A percentile compares a stretch with the other conserved stretches of the same genome.
These are phyloP conservation scores for Cercospora citrullina DNA, from an alignment of 2,329 filamentous ascomycete species.

Conservation along the genomic window DNA sequence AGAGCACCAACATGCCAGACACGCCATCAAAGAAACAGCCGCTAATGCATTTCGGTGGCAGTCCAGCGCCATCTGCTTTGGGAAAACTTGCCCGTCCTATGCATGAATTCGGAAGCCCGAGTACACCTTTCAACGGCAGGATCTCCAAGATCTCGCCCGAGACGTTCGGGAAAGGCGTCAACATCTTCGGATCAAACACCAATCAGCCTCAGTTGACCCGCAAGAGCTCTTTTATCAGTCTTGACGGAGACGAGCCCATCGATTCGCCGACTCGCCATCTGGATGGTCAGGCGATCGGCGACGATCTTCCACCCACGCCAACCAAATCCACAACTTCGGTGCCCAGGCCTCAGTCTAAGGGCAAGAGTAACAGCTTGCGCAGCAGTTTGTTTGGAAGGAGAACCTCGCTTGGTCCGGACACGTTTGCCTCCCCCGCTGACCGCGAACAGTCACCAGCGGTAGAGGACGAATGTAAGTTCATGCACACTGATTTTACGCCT, in stretches of 20 bases:
- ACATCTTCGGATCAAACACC: slow-evolving; percentile 61
- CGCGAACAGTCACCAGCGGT: slow-evolving; percentile 34
- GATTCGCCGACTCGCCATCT: slow-evolving; percentile 56
- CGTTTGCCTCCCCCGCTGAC: slow-evolving; percentile 45
- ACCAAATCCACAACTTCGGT: slow-evolving; percentile 68
- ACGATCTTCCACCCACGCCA: slow-evolving; percentile 89
- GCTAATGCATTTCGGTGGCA: slow-evolving; percentile 63
- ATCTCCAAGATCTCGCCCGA: slow-evolving; percentile 63
- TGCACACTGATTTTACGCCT: slow-evolving; percentile 31
- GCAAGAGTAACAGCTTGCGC: slow-evolving; percentile 54
- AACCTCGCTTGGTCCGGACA: slow-evolving; percentile 49
- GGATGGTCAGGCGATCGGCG: slow-evolving; percentile 59
- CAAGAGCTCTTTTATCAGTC: slow-evolving; percentile 72
- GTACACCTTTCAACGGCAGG: slow-evolving; percentile 73
- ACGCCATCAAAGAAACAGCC: slow-evolving; percentile 92
- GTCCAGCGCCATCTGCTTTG: slow-evolving; percentile 57
- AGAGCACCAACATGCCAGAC: slow-evolving; percentile 75
- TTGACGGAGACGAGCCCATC: slow-evolving; percentile 68
- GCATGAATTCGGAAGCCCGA: slow-evolving; percentile 75
- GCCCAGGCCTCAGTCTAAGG: slow-evolving; percentile 47
- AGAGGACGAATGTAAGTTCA: slow-evolving; percentile 43
- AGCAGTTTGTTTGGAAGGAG: slow-evolving; percentile 53
- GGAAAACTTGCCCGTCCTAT: slow-evolving; percentile 63
- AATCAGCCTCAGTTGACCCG: slow-evolving; percentile 53
- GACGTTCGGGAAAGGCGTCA: slow-evolving; percentile 65